Conservation (phyloP, 345 rosid species). For the Carallia brachiata region DNA sequence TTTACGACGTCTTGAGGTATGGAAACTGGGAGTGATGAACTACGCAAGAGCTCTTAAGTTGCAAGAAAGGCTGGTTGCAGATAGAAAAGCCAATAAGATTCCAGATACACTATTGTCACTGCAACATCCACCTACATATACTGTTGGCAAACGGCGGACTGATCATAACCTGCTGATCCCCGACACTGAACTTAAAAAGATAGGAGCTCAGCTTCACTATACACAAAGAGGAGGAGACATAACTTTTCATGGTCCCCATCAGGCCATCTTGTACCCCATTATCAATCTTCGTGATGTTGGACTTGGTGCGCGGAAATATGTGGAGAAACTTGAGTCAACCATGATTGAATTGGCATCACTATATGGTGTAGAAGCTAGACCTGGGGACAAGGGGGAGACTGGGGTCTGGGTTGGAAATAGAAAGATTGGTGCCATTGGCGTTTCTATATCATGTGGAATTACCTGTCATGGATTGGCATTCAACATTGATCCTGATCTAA, state of each 20-base stretch:
- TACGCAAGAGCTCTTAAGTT: conserved; percentile 77
- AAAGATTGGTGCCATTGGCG: conserved; percentile 93
- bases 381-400: conserved; percentile 69
- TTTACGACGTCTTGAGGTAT: conserved; percentile 54
- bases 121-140: conserved; percentile 87
- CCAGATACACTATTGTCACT: conserved; percentile 68
- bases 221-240: conserved; percentile 94
- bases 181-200: conserved; percentile 50
- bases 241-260: conserved; percentile 88
- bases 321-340: conserved; percentile 68
- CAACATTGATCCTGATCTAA: conserved; percentile 74
- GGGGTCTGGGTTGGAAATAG: conserved; percentile 91
- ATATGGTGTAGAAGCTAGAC: conserved; percentile 65
- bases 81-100: conserved; percentile 52
- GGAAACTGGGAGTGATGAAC: conserved; percentile 69
- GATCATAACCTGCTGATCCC: conserved; percentile 75
- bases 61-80: conserved; percentile 60
- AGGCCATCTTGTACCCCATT: conserved; percentile 76
- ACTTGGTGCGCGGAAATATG: conserved; percentile 72
- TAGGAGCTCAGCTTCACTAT: conserved; percentile 86
- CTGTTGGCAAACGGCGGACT: conserved; percentile 71
- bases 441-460: conserved; percentile 66
- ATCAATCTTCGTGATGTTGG: conserved; percentile 65
- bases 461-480: conserved; percentile 89
- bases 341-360: conserved; percentile 73